A percentile compares a stretch with the other conserved stretches of the same genome.
Evolutionary conservation across 805 yeast genomes (phyloP).

Genomic region (Nakazawaea anatomiae): DNA sequence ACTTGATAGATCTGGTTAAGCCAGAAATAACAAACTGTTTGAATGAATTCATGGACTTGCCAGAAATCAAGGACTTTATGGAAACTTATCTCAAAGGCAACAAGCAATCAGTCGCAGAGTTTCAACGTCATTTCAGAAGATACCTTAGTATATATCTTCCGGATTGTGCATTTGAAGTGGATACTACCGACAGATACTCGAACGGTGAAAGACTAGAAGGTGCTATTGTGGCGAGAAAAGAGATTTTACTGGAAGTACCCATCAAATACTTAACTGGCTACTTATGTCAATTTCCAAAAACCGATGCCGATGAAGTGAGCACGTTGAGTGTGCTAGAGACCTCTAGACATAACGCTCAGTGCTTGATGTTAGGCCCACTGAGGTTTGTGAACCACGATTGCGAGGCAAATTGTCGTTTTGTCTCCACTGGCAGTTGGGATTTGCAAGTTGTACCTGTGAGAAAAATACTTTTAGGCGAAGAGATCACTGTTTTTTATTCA

Average conservation of each 20-base stretch:
- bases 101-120: conserved; percentile 19
- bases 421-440: conserved; percentile 18
- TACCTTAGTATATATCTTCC: conserved; percentile 29
- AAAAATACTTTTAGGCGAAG: conserved; percentile 35
- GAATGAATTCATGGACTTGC: conserved; percentile 18
- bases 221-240: conserved; percentile 31
- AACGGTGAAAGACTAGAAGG: conserved; percentile 22
- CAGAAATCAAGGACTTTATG: conserved; percentile 21
- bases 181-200: conserved; percentile 35
- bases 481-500: conserved; percentile 38
- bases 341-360: conserved; percentile 23
- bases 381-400: conserved; percentile 45
- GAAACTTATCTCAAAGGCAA: conserved; percentile 16
- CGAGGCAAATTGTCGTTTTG: conserved; percentile 33
- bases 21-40: conserved; percentile 17
- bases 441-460: conserved; percentile 28
- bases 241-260: conserved; percentile 23
- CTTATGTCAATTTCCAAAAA: conserved; percentile 26
- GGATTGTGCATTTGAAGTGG: conserved; percentile 34
- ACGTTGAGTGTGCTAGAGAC: conserved; percentile 36
- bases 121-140: conserved; percentile 28
- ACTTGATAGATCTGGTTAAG: conserved; percentile 11
- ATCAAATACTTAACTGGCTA: conserved; percentile 31
- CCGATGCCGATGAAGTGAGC: conserved; percentile 25
- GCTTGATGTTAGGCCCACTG: conserved; percentile 40